Evolutionary conservation across 768 basidiomycete genomes (phyloP).

Genomic region (Cystofilobasidium macerans): DNA sequence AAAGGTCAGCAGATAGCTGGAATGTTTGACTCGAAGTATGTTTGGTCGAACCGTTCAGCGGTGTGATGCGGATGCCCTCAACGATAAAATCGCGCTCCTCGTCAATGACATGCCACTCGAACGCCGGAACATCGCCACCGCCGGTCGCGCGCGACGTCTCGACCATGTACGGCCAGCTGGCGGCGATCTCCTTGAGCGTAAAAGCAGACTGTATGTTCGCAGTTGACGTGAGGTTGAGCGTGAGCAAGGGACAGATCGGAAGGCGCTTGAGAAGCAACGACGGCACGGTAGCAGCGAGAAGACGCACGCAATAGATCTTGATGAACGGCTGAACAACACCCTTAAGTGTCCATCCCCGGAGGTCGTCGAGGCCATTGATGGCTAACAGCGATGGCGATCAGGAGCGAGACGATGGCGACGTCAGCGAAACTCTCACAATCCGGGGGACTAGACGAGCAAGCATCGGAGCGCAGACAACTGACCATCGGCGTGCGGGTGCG

Average conservation of each 20-base stretch:
- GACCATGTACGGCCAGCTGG: constrained; percentile 72
- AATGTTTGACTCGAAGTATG: not conserved
- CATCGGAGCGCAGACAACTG: constrained; percentile 26
- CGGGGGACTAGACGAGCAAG: no score
- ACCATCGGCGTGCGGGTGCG: constrained; percentile 80
- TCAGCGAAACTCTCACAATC: no score
- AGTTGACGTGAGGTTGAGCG: not conserved
- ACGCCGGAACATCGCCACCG: constrained; percentile 56
- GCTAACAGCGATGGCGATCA: constrained; percentile 38
- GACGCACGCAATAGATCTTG: constrained; percentile 21
- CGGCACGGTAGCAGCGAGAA: not conserved
- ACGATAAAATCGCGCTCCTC: constrained; percentile 60
- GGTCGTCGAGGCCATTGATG: constrained; percentile 81
- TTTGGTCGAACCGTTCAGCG: constrained; percentile 50
- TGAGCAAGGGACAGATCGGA: not conserved
- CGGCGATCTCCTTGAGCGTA: constrained; percentile 57
- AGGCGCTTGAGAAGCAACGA: not conserved
- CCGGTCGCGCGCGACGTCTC: constrained; percentile 32
- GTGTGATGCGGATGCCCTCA: constrained; percentile 51
- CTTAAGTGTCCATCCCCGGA: constrained; percentile 49
- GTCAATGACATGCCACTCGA: constrained; percentile 63
- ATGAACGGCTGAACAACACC: constrained; percentile 29
- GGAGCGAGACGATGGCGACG: not conserved
- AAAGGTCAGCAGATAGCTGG: not conserved
- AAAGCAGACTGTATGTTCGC: constrained; percentile 4